Evolutionary conservation across 116 monocot species (phyloP).

Genomic region (Iris pallida): DNA sequence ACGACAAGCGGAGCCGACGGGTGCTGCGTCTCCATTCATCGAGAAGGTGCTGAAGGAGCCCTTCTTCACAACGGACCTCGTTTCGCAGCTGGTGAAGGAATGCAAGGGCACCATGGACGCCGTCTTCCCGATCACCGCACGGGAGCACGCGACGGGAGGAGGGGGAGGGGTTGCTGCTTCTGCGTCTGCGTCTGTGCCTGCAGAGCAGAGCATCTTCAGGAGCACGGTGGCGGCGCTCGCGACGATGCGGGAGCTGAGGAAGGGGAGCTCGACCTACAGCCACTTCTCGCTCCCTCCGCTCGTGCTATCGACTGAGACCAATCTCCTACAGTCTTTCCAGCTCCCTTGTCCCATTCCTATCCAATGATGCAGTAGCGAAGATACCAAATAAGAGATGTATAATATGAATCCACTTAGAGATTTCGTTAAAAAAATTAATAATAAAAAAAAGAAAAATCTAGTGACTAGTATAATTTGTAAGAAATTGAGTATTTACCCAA

Average conservation of each 20-base stretch:
- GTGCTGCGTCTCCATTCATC: constrained; percentile 75
- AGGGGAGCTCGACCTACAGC: constrained; percentile 79
- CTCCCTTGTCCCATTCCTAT: constrained; percentile 62
- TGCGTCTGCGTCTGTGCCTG: no score
- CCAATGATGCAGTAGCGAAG: no score
- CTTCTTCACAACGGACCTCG: constrained; percentile 87
- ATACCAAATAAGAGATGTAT: no score
- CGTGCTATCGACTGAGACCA: constrained; percentile 1
- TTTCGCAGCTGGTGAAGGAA: constrained; percentile 76
- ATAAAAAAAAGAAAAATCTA: no score
- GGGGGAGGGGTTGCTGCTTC: background rate
- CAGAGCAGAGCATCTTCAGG: background rate
- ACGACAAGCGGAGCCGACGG: constrained; percentile 84
- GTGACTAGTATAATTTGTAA: no score
- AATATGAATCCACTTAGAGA: no score
- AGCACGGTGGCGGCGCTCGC: constrained; percentile 27
- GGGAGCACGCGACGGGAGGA: background rate
- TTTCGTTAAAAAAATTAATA: no score
- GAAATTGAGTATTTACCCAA: no score
- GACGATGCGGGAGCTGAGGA: constrained; percentile 75
- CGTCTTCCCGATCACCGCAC: background rate
- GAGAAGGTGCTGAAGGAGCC: constrained; percentile 81
- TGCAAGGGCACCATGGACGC: constrained; percentile 32
- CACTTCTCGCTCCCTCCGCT: constrained; percentile 87
- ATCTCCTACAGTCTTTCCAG: constrained; percentile 28